Evolutionary conservation across 495 filamentous ascomycete species (phyloP), one percentile per base, ranked within the genome.

Genomic region (Hypoxylon cercidicola): DNA sequence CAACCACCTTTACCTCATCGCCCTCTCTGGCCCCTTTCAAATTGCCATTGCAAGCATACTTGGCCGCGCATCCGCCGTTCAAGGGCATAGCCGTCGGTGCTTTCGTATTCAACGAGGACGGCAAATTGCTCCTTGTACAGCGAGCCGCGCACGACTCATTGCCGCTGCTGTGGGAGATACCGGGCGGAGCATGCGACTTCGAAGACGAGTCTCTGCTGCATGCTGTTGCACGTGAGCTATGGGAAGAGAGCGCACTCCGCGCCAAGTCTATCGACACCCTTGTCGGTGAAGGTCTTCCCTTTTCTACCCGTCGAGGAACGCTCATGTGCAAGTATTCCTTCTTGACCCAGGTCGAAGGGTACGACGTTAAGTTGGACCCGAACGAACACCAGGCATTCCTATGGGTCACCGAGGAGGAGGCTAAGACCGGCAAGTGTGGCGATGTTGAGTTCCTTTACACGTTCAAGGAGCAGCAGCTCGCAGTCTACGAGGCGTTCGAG

Each of bases 111-210:
- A 74, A 76, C 46, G 21, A 51, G 5, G 57, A 35, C 0, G 55
- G 57, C 10, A 72, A 76, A 34, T 48, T 83, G 23, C 71, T 87
- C 15, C 75, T 87, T 2, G 64, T 87, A 45, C 82, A 85, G 51
- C 81, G 83, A 37, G 80, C 80, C 4, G 73, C 80, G 0, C 66
- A 75, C 67, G 85, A 87, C 66, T 78, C 74, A 25, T 73, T 81
- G 64, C 82, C 84, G 0, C 48, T 77, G 39, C 72, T 60, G 25
- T 85, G 85, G 85, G 85, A 87, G 69, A 68, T 81, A n/a, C 84
- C 84, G 1, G 85, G 85, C 39, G 85, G 85, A 23, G 74, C 75
- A n/a, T 70, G 73, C 53, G 84, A 87, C 61, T 51, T 54, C 32
- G 75, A 78, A 8, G 85, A 87, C 53, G 62, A 74, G 51, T 79